Base-by-base conservation (phyloP, 768 basidiomycete genomes). In the Agrocybe chaxingu region DNA sequence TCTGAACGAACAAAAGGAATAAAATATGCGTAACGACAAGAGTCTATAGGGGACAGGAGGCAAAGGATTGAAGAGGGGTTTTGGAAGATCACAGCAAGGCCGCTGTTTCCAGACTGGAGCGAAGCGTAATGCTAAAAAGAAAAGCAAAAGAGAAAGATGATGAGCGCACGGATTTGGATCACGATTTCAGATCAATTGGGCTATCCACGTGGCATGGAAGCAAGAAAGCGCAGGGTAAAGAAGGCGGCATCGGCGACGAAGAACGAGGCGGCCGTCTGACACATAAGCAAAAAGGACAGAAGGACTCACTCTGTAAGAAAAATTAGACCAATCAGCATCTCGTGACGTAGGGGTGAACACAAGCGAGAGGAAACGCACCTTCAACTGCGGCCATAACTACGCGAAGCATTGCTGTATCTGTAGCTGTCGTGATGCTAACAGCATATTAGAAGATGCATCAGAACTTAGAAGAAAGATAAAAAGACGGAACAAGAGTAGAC, bases 381-480 rank as follows among this genome's bases (percentile, higher is more conserved):
- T 93, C 89, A 45, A 94, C 92, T 53, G 94, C 93, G 55, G 90
- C 89, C 94, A 96, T 96, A 11, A 98, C 90, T 13, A 95, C 90
- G 59, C 88, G 77, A 44, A 95, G 70, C 77, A 93, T 78, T 13
- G 81, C 89, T 1, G 92, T 94, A 71, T 95, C 92, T 16, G 92
- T 92, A 32, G 93, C 92, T 37, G 85, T 95, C 39, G 93, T 95
- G 52, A 86, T 84, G 68, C 92, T 92, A 18, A 12, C 36, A 39
- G 51, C 31, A 39, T 33, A 40, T 47, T 8, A 38, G 30, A 11
- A 45, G 39, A 35, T 24, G 24, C 19, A 40, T 13, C 8, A 50
- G 42, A 46, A 35, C 38, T 37, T 24, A 12, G 19, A 42, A 29
- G 37, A 46, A 42, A 44, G 16, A 40, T 33, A 32, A 47, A 19